Conservation (phyloP, 768 basidiomycete species). For the Fistulinella prunicolor region DNA sequence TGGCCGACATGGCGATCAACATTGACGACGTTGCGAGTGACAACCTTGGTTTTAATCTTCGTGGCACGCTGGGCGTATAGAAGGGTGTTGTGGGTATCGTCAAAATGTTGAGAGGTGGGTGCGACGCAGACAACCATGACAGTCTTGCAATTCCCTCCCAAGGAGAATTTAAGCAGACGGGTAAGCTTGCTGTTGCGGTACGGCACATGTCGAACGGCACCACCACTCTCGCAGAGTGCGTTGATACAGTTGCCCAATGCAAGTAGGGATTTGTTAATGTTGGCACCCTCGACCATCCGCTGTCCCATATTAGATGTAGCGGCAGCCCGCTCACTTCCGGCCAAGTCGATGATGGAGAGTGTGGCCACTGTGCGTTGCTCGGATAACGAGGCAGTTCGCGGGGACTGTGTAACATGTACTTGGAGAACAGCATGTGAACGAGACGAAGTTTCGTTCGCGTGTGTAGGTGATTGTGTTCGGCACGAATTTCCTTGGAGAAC, state of each 20-base stretch:
- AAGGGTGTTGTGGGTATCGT: conserved; percentile 98
- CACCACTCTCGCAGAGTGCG: conserved; percentile 92
- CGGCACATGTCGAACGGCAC: conserved; percentile 84
- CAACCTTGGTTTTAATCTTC: conserved; percentile 96
- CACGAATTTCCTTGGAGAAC: conserved; percentile 86
- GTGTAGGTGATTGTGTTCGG: conserved; percentile 90
- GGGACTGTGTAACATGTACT: conserved; percentile 87
- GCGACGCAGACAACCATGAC: conserved; percentile 99
- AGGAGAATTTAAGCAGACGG: conserved; percentile 92
- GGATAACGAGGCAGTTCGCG: conserved; percentile 79
- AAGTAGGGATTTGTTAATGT: conserved; percentile 98
- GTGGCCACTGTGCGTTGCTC: conserved; percentile 85
- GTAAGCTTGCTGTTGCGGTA: conserved; percentile 99
- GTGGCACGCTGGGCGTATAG: conserved; percentile 97
- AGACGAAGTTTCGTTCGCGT: conserved; percentile 95
- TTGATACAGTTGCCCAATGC: conserved; percentile 99
- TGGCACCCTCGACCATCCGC: conserved; percentile 97
- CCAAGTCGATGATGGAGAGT: conserved; percentile 96
- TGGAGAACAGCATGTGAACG: conserved; percentile 97
- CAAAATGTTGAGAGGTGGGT: conserved; percentile 92
- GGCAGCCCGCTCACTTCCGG: conserved; percentile 94
- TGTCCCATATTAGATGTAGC: conserved; percentile 97
- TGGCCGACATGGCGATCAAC: conserved; percentile 93
- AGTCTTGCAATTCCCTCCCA: conserved; percentile 98
- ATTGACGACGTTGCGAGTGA: conserved; percentile 92